A percentile compares a stretch with the other conserved stretches of the same genome.
phyloP scores from a whole-genome alignment of 164 flowering plant genomes.

The Vitis amurensis region DNA sequence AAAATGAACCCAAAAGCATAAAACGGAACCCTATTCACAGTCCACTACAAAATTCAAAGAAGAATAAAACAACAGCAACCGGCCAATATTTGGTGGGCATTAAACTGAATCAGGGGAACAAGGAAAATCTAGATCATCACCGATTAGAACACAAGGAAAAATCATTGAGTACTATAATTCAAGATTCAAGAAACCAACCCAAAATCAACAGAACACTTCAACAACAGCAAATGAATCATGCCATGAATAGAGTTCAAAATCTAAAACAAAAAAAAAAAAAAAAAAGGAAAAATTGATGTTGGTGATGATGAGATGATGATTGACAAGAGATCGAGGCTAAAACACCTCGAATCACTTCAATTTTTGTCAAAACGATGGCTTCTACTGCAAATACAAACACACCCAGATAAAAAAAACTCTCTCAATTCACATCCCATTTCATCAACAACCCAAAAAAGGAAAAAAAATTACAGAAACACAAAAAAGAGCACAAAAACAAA shows the following conservation, averaged over 20 bases:
- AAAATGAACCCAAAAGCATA: constrained; percentile 3
- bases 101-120: neutral
- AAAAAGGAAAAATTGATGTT: neutral
- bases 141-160: neutral
- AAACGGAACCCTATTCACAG: neutral
- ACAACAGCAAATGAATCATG: neutral
- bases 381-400: neutral
- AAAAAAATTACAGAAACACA: neutral
- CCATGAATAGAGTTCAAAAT: neutral
- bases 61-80: neutral
- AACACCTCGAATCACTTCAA: neutral
- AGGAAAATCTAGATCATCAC: neutral
- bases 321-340: constrained; percentile 5
- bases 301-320: neutral
- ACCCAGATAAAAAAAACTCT: constrained; percentile 26
- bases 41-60: neutral
- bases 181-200: constrained; percentile 3
- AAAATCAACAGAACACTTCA: neutral
- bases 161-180: neutral
- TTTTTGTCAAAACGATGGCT: neutral
- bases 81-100: neutral
- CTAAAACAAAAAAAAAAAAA: neutral
- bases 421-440: constrained; percentile 12
- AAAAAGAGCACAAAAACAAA: neutral
- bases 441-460: neutral